phyloP scores from a whole-genome alignment of 2,329 filamentous ascomycete genomes.

The Neopestalotiopsis sp. region DNA sequence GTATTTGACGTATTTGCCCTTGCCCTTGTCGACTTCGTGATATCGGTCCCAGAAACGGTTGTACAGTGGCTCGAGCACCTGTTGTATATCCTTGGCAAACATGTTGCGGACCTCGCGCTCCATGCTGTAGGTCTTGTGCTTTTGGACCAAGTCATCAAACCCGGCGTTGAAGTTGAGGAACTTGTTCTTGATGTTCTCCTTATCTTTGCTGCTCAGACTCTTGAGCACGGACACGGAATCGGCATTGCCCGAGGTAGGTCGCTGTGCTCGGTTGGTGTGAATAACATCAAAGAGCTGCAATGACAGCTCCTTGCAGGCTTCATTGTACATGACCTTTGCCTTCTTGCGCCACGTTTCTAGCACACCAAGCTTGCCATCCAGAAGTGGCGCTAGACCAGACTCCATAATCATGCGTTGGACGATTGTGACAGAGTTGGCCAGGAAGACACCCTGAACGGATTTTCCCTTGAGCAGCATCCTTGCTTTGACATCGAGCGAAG shows the following conservation, averaged over 20 bases:
- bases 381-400: conserved; percentile 76
- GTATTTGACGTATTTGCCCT: conserved; percentile 98
- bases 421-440: conserved; percentile 85
- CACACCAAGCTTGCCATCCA: conserved; percentile 68
- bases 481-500: conserved; percentile 75
- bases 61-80: conserved; percentile 92
- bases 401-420: conserved; percentile 83
- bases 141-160: conserved; percentile 86
- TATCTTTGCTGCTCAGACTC: conserved; percentile 84
- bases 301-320: conserved; percentile 87
- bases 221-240: conserved; percentile 88
- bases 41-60: conserved; percentile 96
- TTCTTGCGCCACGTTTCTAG: conserved; percentile 89
- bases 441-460: conserved; percentile 81
- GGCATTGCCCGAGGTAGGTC: conserved; percentile 75
- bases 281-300: conserved; percentile 87
- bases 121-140: conserved; percentile 86
- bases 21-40: conserved; percentile 96
- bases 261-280: conserved; percentile 78
- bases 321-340: conserved; percentile 79
- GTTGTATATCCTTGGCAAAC: conserved; percentile 83
- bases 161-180: conserved; percentile 88
- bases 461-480: conserved; percentile 77
- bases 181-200: conserved; percentile 95
- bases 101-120: conserved; percentile 85